Evolutionary conservation across 2,329 filamentous ascomycete genomes (phyloP).

Genomic region (Fusarium sp.): DNA sequence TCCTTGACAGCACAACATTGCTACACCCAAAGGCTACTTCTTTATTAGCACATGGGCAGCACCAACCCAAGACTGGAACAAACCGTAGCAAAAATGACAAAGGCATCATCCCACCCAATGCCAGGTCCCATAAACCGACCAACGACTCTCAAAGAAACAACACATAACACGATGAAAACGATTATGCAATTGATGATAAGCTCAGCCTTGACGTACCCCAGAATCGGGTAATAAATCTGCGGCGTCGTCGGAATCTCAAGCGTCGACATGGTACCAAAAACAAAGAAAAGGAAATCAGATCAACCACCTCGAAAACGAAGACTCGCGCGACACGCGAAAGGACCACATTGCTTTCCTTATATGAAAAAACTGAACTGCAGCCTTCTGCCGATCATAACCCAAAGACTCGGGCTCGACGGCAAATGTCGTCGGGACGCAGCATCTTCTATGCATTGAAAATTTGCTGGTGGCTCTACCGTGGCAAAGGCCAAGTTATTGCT

Average conservation of each 20-base stretch:
- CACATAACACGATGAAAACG: constrained; percentile 46
- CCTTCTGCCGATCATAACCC: constrained; percentile 24
- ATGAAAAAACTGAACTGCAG: constrained; percentile 3
- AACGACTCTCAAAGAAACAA: constrained; percentile 44
- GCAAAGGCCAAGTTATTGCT: constrained; percentile 3
- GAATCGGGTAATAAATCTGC: constrained; percentile 25
- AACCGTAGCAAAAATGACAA: constrained; percentile 46
- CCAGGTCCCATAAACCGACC: constrained; percentile 49
- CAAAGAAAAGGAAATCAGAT: constrained; percentile 17
- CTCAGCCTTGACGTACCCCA: constrained; percentile 45
- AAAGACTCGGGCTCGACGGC: neutral
- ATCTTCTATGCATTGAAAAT: neutral
- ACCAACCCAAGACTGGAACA: no score
- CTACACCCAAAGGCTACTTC: constrained; percentile 41
- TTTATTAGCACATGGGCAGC: constrained; percentile 10
- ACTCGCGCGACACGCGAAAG: neutral
- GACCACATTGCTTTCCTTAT: constrained; percentile 26
- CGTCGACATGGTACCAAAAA: constrained; percentile 12
- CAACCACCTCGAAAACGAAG: neutral
- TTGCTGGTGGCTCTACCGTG: neutral
- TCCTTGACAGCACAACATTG: constrained; percentile 46
- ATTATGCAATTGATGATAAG: constrained; percentile 48
- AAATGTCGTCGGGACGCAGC: neutral
- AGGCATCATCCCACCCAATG: constrained; percentile 49
- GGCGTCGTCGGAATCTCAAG: constrained; percentile 29